Evolutionary conservation across 1,139 yeast genomes (phyloP), one percentile per base, ranked within the genome.

Genomic region (Lodderomyces margitis): DNA sequence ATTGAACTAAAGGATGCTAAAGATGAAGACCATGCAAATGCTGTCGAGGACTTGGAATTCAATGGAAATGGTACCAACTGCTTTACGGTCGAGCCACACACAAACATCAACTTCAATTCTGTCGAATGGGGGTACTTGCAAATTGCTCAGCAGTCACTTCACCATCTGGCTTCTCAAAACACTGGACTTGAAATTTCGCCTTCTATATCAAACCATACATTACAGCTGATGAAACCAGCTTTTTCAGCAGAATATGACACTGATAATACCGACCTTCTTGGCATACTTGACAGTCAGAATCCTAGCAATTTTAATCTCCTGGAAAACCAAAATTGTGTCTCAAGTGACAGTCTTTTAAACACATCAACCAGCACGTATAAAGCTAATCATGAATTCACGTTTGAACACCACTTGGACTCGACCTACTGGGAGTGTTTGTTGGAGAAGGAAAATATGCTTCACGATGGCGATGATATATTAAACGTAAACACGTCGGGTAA

Each of bases 191-290:
- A 47, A 2, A 40, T 46, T 23, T 45, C 48, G 4, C 47, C 51
- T 3, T 42, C 47, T 2, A 39, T 47, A 19, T 49, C 52, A n/a
- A 47, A 38, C 31, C 49, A 49, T 21, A 43, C 50, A 2, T 36
- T 43, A 8, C 50, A 48, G 30, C 50, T 46, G 50, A 30, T 47
- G 27, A 25, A 44, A 45, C 45, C 16, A 5, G 41, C 50, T 8
- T 47, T 49, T 36, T 38, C 48, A 12, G 37, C 48, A 2, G 52
- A 47, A 28, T 49, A 47, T 43, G 51, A 47, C 10, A 47, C 52
- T 9, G 49, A 47, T 30, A 42, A 44, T 5, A 49, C 52, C 8
- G 52, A 46, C 21, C 38, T 49, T 20, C 21, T 47, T 17, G 49
- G 48, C 2, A 37, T 43, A 34, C 39, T 40, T 10, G 50, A 44